Conservation (phyloP, 257 asterid genomes). For the Solanum lycopersicoides region DNA sequence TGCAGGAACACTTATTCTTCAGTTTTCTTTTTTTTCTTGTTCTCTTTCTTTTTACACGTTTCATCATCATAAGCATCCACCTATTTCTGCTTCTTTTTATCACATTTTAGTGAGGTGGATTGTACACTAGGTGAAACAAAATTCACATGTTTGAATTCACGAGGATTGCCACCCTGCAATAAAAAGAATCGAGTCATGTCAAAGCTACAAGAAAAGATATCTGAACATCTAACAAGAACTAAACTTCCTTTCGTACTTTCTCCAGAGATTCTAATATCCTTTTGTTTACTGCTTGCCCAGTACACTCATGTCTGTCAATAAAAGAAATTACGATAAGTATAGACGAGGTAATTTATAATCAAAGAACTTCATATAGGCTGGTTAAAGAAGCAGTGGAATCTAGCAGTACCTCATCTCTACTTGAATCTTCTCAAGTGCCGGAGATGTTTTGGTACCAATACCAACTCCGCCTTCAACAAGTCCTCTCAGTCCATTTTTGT, state of each 20-base stretch:
- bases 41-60: too few species aligned
- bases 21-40: too few species aligned
- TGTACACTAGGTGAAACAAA: background rate
- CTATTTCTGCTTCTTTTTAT: too few species aligned
- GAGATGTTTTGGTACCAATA: background rate
- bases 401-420: background rate
- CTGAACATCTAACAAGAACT: background rate
- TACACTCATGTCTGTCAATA: background rate
- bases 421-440: background rate
- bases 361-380: background rate
- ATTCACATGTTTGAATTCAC: background rate
- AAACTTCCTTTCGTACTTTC: background rate
- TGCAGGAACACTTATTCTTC: background rate
- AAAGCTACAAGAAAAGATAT: background rate
- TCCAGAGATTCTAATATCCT: background rate
- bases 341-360: background rate
- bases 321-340: background rate
- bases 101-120: too few species aligned
- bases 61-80: too few species aligned
- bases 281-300: background rate
- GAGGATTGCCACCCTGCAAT: background rate
- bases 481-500: background rate
- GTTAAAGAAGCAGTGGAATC: background rate
- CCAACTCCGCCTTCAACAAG: background rate
- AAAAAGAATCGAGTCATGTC: background rate